A percentile compares a stretch with the other conserved stretches of the same genome.
These are phyloP conservation scores for Cryptosporidium viatorum DNA, from an alignment of 169 alveolate species.

Conservation along the genomic window DNA sequence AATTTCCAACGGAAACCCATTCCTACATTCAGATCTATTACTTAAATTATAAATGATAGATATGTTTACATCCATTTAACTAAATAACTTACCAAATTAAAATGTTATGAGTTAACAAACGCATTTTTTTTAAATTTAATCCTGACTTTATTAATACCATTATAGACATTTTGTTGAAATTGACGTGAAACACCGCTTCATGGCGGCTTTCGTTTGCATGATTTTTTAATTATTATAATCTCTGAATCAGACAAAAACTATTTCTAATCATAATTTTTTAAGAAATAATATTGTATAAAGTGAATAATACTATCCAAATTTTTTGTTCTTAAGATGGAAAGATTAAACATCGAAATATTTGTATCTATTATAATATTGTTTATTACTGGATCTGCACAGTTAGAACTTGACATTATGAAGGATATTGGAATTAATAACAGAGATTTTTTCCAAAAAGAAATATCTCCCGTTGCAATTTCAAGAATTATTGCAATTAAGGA, in stretches of 20 bases:
- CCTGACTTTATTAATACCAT: neutral
- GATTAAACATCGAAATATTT: neutral
- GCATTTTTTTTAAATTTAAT: conserved; percentile 66
- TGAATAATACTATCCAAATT: neutral
- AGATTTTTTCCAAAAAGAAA: conserved; percentile 1
- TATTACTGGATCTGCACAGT: conserved; percentile 5
- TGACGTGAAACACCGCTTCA: neutral
- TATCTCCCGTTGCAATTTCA: neutral
- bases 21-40: conserved; percentile 64
- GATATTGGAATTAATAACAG: conserved; percentile 5
- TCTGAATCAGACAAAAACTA: neutral
- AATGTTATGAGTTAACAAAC: conserved; percentile 78
- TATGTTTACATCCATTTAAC: conserved; percentile 65
- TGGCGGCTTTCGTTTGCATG: conserved; percentile 21
- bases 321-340: neutral
- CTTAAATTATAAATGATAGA: conserved; percentile 29
- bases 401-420: conserved; percentile 35
- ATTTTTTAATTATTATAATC: neutral
- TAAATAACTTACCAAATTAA: conserved; percentile 75
- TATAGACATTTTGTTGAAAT: neutral
- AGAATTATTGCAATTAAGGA: conserved; percentile 26
- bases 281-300: neutral
- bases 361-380: neutral
- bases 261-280: neutral
- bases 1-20: conserved; percentile 63